Evolutionary conservation across 306 rosid genomes (phyloP).

Genomic region (Gastrolobium villosum): DNA sequence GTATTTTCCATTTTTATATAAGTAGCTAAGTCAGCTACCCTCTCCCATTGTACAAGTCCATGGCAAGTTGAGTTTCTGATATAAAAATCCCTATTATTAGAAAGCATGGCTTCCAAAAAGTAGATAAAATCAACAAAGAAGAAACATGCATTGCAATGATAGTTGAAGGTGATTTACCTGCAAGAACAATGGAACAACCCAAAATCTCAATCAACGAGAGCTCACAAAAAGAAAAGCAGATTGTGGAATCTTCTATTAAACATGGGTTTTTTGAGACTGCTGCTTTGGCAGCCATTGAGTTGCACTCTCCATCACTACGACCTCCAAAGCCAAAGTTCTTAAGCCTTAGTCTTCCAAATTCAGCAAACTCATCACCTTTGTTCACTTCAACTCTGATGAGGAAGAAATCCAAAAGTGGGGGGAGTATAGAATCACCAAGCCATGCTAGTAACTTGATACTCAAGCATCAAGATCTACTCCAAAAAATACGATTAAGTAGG

Average conservation of each 20-base stretch:
- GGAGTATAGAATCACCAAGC: conserved; percentile 44
- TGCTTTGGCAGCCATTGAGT: conserved; percentile 27
- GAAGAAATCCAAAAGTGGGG: conserved; percentile 53
- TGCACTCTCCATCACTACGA: conserved; percentile 51
- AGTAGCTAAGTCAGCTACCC: too few species aligned
- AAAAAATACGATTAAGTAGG: conserved; percentile 52
- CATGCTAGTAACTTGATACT: conserved; percentile 43
- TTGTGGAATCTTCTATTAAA: conserved; percentile 49
- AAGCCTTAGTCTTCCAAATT: conserved; percentile 75
- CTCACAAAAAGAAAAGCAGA: conserved; percentile 65
- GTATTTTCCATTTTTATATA: too few species aligned
- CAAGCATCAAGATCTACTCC: conserved; percentile 40
- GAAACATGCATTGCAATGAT: conserved; percentile 20
- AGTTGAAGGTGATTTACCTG: background rate
- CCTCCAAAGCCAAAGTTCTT: conserved; percentile 62
- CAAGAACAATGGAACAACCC: conserved; percentile 14
- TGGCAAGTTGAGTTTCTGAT: too few species aligned
- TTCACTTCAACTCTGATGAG: conserved; percentile 42
- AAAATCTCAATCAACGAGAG: conserved; percentile 42
- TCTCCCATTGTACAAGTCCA: too few species aligned
- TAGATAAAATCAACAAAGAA: conserved; percentile 2
- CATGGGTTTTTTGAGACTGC: conserved; percentile 8
- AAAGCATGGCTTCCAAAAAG: conserved; percentile 3
- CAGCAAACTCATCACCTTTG: conserved; percentile 67
- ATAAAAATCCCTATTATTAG: background rate